A percentile compares a stretch with the other conserved stretches of the same genome.
Conservation (phyloP, 1,284 basidiomycete species). For the Boletus smithii region DNA sequence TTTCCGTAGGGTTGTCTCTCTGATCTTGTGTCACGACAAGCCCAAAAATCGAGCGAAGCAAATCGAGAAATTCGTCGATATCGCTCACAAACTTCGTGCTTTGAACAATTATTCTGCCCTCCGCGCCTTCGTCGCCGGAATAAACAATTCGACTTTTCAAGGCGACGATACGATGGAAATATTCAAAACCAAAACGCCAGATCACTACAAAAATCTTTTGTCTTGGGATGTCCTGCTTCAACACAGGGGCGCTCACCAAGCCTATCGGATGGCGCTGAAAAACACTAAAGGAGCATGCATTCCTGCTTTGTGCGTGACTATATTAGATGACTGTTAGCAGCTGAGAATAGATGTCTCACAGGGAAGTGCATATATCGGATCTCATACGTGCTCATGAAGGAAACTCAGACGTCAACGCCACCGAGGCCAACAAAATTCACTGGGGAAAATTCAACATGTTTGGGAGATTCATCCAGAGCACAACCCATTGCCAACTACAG, state of each 20-base stretch:
- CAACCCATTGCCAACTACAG: constrained; percentile 68
- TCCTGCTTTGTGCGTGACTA: constrained; percentile 64
- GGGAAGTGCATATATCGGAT: constrained; percentile 82
- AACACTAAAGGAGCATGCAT: constrained; percentile 81
- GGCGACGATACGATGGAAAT: constrained; percentile 69
- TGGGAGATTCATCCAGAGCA: constrained; percentile 69
- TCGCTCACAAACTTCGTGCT: constrained; percentile 64
- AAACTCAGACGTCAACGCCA: constrained; percentile 61
- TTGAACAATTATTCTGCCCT: constrained; percentile 79
- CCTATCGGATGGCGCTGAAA: constrained; percentile 74
- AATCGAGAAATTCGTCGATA: constrained; percentile 75
- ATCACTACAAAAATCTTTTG: constrained; percentile 65
- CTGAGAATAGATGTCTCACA: constrained; percentile 33
- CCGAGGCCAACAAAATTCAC: constrained; percentile 65
- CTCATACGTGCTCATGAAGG: constrained; percentile 75
- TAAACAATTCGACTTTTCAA: constrained; percentile 67
- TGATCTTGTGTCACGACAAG: constrained; percentile 77
- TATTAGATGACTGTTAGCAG: constrained; percentile 5
- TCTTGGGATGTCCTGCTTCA: constrained; percentile 77
- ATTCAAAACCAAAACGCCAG: constrained; percentile 58
- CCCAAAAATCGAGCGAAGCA: constrained; percentile 61
- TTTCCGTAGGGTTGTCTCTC: constrained; percentile 61
- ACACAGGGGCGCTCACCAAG: constrained; percentile 67
- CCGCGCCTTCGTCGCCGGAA: constrained; percentile 79
- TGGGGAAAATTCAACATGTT: constrained; percentile 88